Base-by-base conservation (phyloP, 2,329 filamentous ascomycete genomes). In the Colletotrichum spinosum region DNA sequence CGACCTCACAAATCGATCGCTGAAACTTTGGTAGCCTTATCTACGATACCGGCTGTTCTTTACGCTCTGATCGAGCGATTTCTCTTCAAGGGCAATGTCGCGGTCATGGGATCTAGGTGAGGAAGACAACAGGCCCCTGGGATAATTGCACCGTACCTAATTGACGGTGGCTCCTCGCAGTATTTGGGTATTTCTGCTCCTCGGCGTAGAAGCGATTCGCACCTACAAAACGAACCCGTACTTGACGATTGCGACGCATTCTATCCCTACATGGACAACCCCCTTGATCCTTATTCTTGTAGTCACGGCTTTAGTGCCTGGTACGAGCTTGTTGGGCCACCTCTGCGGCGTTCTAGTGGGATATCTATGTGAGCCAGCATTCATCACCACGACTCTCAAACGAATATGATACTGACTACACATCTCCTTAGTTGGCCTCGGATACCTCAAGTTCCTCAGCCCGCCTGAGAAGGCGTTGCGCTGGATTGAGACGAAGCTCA, bases 191-290 rank as follows among this genome's bases (percentile, higher is more conserved):
- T 97, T 98, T 76, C 85, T 97, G 34, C 85, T 99, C 25, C 84
- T 98, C 41, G 91, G 90, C 46, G 88, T 91, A 69, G 95, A 98
- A 78, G 90, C 93, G 6, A 91, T 97, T 69, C 92, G 94, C 76
- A 94, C 92, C 2, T 95, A 92, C 78, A 90, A 89, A 71, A 84
- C 88, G 38, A 94, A 97, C 74, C 96, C 96, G 0, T 85, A 91
- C 74, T 90, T 97, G 70, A 86, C 84, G 33, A 81, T 90, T 64
- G 83, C 78, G 45, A 84, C 83, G 8, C 80, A 84, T 56, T 82
- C 92, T 70, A 93, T 99, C 63, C 95, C 96, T 2, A 98, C 94
- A 0, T 98, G 95, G 94, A 92, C 90, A 8, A 93, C 92, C 2
- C 95, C 96, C 4, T 80, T 98, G n/a, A 82, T 93, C 55, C 81